Evolutionary conservation across 1,284 basidiomycete genomes (phyloP).

Genomic region (Xerocomus subilludens): DNA sequence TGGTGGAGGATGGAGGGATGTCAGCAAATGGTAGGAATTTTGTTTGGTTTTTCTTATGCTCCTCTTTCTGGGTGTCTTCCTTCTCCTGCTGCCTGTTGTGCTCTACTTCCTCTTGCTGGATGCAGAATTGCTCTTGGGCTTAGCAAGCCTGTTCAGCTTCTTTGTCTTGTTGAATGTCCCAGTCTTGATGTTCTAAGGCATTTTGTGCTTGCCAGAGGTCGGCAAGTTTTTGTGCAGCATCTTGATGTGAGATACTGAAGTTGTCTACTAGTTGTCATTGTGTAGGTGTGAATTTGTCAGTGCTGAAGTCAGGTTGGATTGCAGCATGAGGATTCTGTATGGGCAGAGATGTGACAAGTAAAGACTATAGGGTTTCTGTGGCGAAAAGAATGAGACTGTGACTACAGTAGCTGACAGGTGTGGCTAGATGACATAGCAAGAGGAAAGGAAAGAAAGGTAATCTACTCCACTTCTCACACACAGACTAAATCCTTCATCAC

Average conservation of each 20-base stretch:
- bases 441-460: too few species aligned
- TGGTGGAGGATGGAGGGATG: neutral
- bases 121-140: too few species aligned
- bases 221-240: neutral
- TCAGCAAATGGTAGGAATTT: conserved; percentile 13
- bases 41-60: conserved; percentile 15
- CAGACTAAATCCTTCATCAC: too few species aligned
- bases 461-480: too few species aligned
- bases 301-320: neutral
- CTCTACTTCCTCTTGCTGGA: neutral
- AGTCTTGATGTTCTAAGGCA: neutral
- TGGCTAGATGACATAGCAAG: too few species aligned
- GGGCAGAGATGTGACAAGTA: too few species aligned
- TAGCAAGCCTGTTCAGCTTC: neutral
- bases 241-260: neutral
- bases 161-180: neutral
- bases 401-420: too few species aligned
- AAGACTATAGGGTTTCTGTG: too few species aligned
- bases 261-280: neutral
- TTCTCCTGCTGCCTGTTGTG: neutral
- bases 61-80: neutral
- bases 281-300: neutral
- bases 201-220: neutral
- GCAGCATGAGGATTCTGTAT: neutral
- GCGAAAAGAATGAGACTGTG: too few species aligned